Evolutionary conservation across 345 rosid genomes (phyloP).

Genomic region (Capsella bursapastoris): DNA sequence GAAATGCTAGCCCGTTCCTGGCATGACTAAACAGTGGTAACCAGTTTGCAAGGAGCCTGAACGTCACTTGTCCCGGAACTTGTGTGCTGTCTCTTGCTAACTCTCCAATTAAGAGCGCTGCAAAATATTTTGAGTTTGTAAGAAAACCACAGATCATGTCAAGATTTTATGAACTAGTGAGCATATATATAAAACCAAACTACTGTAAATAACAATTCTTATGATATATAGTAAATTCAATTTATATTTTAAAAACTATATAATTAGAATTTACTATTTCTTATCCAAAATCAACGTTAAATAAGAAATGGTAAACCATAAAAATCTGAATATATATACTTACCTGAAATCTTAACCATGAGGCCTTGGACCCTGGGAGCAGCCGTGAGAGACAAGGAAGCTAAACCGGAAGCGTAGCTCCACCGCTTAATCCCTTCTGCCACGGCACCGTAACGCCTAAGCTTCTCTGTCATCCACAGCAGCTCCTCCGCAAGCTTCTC

Average conservation of each 20-base stretch:
- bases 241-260: neutral
- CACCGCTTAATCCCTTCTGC: constrained; percentile 72
- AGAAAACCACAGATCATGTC: neutral
- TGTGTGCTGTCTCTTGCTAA: constrained; percentile 44
- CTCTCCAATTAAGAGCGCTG: constrained; percentile 64
- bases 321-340: neutral
- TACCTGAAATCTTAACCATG: constrained; percentile 69
- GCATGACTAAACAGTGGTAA: constrained; percentile 69
- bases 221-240: neutral
- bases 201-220: neutral
- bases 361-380: constrained; percentile 71
- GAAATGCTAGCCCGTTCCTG: constrained; percentile 60
- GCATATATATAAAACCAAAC: neutral
- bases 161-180: neutral
- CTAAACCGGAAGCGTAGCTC: constrained; percentile 70
- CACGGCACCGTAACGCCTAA: constrained; percentile 57
- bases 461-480: constrained; percentile 64
- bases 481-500: constrained; percentile 84
- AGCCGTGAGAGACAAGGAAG: constrained; percentile 60
- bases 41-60: constrained; percentile 67
- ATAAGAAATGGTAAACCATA: neutral
- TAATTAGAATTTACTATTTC: neutral
- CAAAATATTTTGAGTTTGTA: constrained; percentile 4
- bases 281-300: too few species aligned
- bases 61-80: constrained; percentile 60